Base-by-base conservation (phyloP, 2,329 filamentous ascomycete genomes). In the Davidsoniella australis region DNA sequence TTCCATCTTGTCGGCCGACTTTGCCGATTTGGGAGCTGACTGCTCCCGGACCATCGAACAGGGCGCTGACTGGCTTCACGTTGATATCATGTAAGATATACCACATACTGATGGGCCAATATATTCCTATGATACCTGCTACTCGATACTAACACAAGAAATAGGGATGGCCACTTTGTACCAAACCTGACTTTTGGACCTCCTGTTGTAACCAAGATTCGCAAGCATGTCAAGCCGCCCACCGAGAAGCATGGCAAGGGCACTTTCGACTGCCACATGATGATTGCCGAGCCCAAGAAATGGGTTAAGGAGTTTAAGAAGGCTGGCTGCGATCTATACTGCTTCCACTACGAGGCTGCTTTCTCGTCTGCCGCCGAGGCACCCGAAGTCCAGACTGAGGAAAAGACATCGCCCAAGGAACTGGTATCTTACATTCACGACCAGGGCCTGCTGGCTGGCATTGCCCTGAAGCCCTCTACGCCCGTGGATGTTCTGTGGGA, bases 201-300 rank as follows among this genome's bases (percentile, higher is more conserved):
- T 17, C 88, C 89, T 4, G 87, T 98, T 37, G 91, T 98, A 42
- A 89, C 86, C 57, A 94, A 89, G 70, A 91, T 98, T 59, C 80
- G 91, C 55, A 72, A 76, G 42, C 84, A 94, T 59, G 88, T 98
- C 58, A 80, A 85, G 51, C 73, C 74, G 57, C 88, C 87, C 2
- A 71, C 71, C 39, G 69, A 73, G 47, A 73, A 73, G 33, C 71
- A 82, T 57, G 87, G 84, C 48, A 83, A 80, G 58, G 91, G 91
- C 54, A 96, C 89, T 12, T 98, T 98, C 63, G 91, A 98, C 67
- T 98, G 91, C 73, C 91, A 98, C 68, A 96, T 98, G 91, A 98
- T 98, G 91, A 94, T 98, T 62, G 80, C 86, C 59, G 89, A 98
- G 88, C 91, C 91, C 57, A 93, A 96, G 72, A 88, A 87, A 73